Percentiles rank a stretch among this genome's conserved stretches.
Conservation (phyloP, 1,284 basidiomycete species). For the Sanghuangporus baumii region DNA sequence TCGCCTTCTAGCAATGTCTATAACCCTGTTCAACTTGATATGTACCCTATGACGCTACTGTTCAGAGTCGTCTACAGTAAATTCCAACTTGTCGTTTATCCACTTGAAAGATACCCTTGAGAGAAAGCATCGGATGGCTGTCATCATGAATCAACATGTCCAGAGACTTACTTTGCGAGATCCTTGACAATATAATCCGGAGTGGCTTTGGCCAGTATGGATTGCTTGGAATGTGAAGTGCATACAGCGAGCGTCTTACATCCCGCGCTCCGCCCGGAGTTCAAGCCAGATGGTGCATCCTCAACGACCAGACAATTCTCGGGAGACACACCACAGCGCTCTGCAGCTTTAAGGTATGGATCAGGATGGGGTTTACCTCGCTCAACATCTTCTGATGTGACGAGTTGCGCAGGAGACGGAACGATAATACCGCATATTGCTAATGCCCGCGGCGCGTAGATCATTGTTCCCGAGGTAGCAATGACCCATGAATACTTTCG, state of each 20-base stretch:
- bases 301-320: conserved; percentile 71
- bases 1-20: not conserved
- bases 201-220: conserved; percentile 37
- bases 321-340: conserved; percentile 41
- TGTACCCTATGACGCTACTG: not conserved
- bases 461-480: conserved; percentile 72
- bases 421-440: conserved; percentile 50
- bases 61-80: conserved; percentile 25
- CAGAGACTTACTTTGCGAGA: conserved; percentile 39
- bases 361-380: conserved; percentile 79
- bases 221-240: conserved; percentile 65
- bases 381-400: conserved; percentile 71
- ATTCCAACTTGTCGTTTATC: conserved; percentile 26
- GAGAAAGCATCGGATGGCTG: not conserved
- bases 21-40: not conserved
- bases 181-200: conserved; percentile 52
- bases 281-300: conserved; percentile 77
- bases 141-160: conserved; percentile 19
- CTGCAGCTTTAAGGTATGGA: conserved; percentile 68
- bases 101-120: conserved; percentile 27
- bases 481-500: conserved; percentile 52
- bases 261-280: conserved; percentile 70
- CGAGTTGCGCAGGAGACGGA: conserved; percentile 44
- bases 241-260: conserved; percentile 71
- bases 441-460: conserved; percentile 61